Percentiles rank a stretch among this genome's conserved stretches.
Conservation (phyloP, 805 yeast species). For the Henningerozyma blattae region DNA sequence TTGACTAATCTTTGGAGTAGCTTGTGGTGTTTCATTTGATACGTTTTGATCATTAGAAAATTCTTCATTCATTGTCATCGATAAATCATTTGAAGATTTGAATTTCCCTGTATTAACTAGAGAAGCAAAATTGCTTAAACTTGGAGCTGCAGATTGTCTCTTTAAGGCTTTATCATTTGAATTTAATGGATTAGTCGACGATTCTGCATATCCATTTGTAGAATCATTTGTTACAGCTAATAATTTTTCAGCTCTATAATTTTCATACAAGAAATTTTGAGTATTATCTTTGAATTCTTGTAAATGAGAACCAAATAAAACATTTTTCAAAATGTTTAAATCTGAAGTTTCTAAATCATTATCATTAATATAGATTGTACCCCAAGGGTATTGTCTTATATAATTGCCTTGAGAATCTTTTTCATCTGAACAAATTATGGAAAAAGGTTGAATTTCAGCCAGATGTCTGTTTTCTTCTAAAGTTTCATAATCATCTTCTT, state of each 20-base stretch:
- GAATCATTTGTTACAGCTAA: slow-evolving; percentile 31
- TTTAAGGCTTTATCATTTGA: slow-evolving; percentile 3
- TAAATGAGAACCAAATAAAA: slow-evolving; percentile 70
- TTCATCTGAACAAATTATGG: slow-evolving; percentile 55
- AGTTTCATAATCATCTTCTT: slow-evolving; percentile 45
- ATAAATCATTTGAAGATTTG: slow-evolving; percentile 17
- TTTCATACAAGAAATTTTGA: slow-evolving; percentile 63
- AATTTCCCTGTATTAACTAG: slow-evolving; percentile 24
- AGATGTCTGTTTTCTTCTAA: slow-evolving; percentile 56
- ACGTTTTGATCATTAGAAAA: not conserved
- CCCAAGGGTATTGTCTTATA: slow-evolving; percentile 72
- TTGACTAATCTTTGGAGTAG: slow-evolving; percentile 12
- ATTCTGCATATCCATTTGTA: too few species aligned
- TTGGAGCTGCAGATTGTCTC: slow-evolving; percentile 24
- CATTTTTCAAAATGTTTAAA: slow-evolving; percentile 47
- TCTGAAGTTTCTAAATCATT: slow-evolving; percentile 41
- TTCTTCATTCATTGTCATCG: not conserved
- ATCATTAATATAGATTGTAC: slow-evolving; percentile 34
- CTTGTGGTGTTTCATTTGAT: slow-evolving; percentile 7
- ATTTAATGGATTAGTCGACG: slow-evolving; percentile 2
- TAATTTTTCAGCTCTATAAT: slow-evolving; percentile 67
- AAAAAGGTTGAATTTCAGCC: slow-evolving; percentile 61
- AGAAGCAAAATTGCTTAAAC: slow-evolving; percentile 26
- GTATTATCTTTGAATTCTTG: slow-evolving; percentile 75
- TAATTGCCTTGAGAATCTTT: slow-evolving; percentile 44